Conservation (phyloP, 768 basidiomycete genomes). For the Leccinum pellstonianum region DNA sequence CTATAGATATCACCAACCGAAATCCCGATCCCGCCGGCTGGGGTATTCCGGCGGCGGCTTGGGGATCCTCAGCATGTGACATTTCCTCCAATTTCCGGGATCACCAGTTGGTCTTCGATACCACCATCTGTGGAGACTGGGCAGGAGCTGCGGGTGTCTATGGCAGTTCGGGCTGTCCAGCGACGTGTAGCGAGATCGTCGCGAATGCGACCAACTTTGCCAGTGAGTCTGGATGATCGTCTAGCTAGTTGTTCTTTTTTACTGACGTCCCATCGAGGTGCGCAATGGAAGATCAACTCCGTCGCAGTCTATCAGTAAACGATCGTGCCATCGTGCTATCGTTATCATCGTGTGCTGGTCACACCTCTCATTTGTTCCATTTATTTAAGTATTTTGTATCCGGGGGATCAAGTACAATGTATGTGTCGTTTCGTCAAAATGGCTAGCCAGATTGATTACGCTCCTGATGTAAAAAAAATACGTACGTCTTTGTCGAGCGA, state of each 20-base stretch:
- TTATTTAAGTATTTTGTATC: not conserved
- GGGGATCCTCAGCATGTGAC: conserved; percentile 47
- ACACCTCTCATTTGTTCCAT: not conserved
- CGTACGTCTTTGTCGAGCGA: not conserved
- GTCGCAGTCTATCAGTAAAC: conserved; percentile 47
- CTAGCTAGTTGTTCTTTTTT: not conserved
- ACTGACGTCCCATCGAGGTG: conserved; percentile 36
- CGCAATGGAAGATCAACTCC: conserved; percentile 56
- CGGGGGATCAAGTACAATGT: not conserved
- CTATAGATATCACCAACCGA: conserved; percentile 44
- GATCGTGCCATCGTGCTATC: not conserved
- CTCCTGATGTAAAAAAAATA: not conserved
- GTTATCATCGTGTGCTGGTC: not conserved
- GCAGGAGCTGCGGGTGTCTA: conserved; percentile 19
- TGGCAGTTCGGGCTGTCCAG: conserved; percentile 33
- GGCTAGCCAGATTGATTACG: not conserved
- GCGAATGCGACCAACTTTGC: conserved; percentile 55
- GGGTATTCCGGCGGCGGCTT: conserved; percentile 53
- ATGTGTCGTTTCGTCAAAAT: not conserved
- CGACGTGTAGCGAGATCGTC: conserved; percentile 47
- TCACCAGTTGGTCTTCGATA: conserved; percentile 45
- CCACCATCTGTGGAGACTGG: conserved; percentile 35
- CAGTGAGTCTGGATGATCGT: conserved; percentile 29
- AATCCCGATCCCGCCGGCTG: conserved; percentile 47
- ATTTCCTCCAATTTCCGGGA: conserved; percentile 48